phyloP scores from a whole-genome alignment of 2,329 filamentous ascomycete genomes.

The Aphanoascus verrucosus region DNA sequence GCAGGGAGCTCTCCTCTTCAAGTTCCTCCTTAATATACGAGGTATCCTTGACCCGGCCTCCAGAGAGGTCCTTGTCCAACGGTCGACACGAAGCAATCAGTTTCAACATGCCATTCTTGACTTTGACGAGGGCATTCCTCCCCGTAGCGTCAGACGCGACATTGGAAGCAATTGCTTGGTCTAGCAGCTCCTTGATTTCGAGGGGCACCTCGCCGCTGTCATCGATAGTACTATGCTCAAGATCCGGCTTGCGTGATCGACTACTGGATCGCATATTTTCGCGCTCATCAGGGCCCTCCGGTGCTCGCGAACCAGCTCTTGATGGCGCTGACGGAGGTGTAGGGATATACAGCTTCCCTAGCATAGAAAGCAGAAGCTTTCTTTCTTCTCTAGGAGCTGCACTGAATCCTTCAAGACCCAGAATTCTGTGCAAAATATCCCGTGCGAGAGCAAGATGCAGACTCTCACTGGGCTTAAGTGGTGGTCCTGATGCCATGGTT shows the following conservation, averaged over 20 bases:
- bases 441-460: constrained; percentile 70
- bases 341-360: constrained; percentile 73
- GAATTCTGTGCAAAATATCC: constrained; percentile 64
- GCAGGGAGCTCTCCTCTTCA: constrained; percentile 10
- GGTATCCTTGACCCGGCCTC: not conserved
- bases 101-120: constrained; percentile 36
- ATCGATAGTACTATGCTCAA: constrained; percentile 38
- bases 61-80: not conserved
- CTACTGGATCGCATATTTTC: constrained; percentile 44
- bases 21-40: constrained; percentile 14
- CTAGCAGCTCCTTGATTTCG: constrained; percentile 47
- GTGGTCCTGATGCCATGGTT: constrained; percentile 19
- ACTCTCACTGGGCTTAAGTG: constrained; percentile 54
- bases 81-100: constrained; percentile 24
- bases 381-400: constrained; percentile 59
- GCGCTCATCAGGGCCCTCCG: constrained; percentile 48
- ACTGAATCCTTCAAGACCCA: constrained; percentile 36
- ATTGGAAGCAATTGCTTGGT: constrained; percentile 44
- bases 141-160: constrained; percentile 34
- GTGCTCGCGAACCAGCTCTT: constrained; percentile 39
- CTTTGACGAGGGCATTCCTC: constrained; percentile 37
- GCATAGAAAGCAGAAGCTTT: constrained; percentile 64
- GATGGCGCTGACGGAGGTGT: constrained; percentile 51
- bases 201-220: constrained; percentile 45
- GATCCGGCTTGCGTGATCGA: constrained; percentile 25